Conservation (phyloP, 1,139 yeast species). For the Diutina catenulata region DNA sequence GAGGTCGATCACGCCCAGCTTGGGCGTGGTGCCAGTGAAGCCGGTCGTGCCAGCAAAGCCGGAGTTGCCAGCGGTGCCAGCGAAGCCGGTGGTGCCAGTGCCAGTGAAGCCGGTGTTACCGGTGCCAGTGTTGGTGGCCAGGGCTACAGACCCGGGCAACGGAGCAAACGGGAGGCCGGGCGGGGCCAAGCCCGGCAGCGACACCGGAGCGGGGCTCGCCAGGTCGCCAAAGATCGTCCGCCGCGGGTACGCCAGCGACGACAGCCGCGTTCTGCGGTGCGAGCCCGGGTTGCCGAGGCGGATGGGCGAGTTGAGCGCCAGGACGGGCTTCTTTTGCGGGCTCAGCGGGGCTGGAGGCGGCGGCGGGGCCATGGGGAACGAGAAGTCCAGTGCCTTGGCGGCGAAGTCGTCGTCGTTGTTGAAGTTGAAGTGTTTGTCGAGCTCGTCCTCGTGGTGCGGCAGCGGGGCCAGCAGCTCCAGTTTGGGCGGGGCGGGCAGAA, state of each 20-base stretch:
- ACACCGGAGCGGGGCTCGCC: no score
- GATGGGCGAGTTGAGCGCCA: slow-evolving; percentile 3
- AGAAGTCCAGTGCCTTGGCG: neutral
- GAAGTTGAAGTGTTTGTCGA: neutral
- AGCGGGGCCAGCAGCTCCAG: neutral
- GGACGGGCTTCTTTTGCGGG: neutral
- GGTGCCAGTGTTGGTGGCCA: no score
- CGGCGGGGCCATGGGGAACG: slow-evolving; percentile 4
- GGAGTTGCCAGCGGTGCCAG: neutral
- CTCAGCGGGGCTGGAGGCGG: neutral
- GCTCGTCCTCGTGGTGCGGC: neutral
- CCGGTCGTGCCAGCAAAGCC: no score
- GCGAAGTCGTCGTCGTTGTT: slow-evolving; percentile 2
- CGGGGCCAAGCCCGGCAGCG: no score
- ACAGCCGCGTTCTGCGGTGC: neutral
- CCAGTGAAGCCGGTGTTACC: no score
- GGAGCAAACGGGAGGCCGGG: no score
- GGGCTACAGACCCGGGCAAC: neutral
- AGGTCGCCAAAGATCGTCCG: no score
- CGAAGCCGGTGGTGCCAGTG: neutral
- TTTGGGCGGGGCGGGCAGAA: neutral
- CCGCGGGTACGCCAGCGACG: slow-evolving; percentile 2
- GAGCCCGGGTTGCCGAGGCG: neutral
- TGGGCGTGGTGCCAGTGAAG: neutral
- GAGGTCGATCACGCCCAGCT: slow-evolving; percentile 2